These are phyloP conservation scores for Tylopilus intermedius DNA, from an alignment of 768 basidiomycete genomes.

Conservation along the genomic window DNA sequence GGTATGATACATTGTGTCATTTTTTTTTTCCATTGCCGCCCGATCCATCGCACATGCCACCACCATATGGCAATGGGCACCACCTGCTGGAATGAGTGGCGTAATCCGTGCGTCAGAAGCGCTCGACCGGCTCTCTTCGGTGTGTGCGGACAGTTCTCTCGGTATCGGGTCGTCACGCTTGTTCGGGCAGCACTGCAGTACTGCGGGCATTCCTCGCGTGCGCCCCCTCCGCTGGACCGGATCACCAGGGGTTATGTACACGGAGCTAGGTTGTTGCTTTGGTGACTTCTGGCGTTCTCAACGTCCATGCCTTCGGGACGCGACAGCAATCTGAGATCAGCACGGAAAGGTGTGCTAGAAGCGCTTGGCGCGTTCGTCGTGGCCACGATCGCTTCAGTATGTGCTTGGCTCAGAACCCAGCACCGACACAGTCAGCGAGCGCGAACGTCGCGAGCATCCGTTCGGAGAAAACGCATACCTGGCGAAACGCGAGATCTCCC, in stretches of 20 bases:
- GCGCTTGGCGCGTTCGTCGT: neutral
- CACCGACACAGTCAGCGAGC: neutral
- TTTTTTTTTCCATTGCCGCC: neutral
- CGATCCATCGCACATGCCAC: constrained; percentile 19
- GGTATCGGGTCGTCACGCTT: neutral
- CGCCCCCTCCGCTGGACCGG: constrained; percentile 8
- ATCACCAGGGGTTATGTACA: constrained; percentile 15
- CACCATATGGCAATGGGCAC: constrained; percentile 8
- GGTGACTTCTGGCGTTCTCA: constrained; percentile 13
- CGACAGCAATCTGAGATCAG: constrained; percentile 20
- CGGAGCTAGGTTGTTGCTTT: constrained; percentile 12
- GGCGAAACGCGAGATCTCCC: constrained; percentile 10
- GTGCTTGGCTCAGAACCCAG: neutral
- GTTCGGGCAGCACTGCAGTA: neutral
- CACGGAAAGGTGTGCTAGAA: neutral
- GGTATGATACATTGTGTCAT: neutral
- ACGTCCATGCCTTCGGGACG: neutral
- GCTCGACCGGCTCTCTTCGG: constrained; percentile 9
- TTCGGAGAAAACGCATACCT: constrained; percentile 1
- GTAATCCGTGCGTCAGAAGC: constrained; percentile 10
- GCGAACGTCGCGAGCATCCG: constrained; percentile 2
- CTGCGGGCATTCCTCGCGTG: neutral
- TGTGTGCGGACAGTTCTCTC: neutral
- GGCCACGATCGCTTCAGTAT: neutral
- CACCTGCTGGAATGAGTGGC: neutral